Percentiles rank a stretch among this genome's conserved stretches.
These are phyloP conservation scores for Cryptomeria japonica DNA, from an alignment of 75 land plant genomes.

Conservation along the genomic window DNA sequence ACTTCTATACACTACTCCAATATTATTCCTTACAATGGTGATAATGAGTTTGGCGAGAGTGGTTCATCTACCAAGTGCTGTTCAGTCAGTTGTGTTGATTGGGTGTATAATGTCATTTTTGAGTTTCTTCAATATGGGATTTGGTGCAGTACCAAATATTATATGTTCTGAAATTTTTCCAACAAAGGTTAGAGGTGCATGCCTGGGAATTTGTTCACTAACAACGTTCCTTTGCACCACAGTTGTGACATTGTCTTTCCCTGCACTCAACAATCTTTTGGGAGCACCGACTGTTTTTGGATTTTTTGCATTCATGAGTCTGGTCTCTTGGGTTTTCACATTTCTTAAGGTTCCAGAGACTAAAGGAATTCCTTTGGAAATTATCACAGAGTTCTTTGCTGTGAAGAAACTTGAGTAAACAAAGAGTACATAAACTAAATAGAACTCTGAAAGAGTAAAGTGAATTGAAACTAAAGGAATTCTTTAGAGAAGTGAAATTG, in stretches of 20 bases:
- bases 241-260: constrained; percentile 18
- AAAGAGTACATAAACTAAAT: not conserved
- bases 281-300: constrained; percentile 24
- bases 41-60: not conserved
- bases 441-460: not conserved
- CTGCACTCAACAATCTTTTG: constrained; percentile 9
- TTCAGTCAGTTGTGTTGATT: constrained; percentile 19
- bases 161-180: constrained; percentile 40
- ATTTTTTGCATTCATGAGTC: constrained; percentile 12
- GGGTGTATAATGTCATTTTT: constrained; percentile 19
- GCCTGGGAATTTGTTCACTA: constrained; percentile 21
- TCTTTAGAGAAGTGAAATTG: not conserved
- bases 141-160: constrained; percentile 38
- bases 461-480: not conserved
- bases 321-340: constrained; percentile 30
- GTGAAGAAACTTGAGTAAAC: not conserved
- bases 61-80: constrained; percentile 14
- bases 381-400: constrained; percentile 42
- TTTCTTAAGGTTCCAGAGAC: constrained; percentile 45
- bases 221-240: constrained; percentile 24
- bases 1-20: constrained; percentile 26
- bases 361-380: constrained; percentile 33
- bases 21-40: constrained; percentile 21
- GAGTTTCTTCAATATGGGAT: constrained; percentile 35
- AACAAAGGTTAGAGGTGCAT: constrained; percentile 30